Conservation (phyloP, 2,329 filamentous ascomycete species). For the Colletotrichum abscissum region DNA sequence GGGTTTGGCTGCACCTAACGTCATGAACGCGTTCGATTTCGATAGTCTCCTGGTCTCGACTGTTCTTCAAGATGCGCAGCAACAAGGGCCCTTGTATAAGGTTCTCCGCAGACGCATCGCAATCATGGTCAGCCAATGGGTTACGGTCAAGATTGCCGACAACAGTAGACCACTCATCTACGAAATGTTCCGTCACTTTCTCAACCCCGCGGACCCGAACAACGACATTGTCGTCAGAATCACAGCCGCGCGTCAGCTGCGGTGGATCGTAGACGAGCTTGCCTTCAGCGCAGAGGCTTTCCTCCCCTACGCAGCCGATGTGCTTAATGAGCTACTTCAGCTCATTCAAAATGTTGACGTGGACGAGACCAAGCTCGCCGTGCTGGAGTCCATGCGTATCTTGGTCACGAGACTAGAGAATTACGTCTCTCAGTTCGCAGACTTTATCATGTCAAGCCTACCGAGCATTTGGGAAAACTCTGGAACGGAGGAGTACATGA, state of each 20-base stretch:
- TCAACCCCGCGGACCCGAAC: conserved; percentile 78
- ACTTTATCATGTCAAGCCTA: conserved; percentile 83
- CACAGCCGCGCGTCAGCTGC: conserved; percentile 88
- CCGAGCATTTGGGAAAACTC: conserved; percentile 88
- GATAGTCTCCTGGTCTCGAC: conserved; percentile 81
- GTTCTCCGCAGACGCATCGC: conserved; percentile 88
- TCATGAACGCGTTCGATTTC: conserved; percentile 84
- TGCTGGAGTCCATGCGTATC: conserved; percentile 86
- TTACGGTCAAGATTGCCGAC: conserved; percentile 78
- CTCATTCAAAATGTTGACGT: conserved; percentile 84
- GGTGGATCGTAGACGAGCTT: conserved; percentile 84
- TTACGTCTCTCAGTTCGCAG: conserved; percentile 74
- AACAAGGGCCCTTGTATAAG: conserved; percentile 72
- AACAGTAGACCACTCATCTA: conserved; percentile 81
- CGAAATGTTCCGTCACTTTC: conserved; percentile 87
- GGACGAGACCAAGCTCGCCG: conserved; percentile 89
- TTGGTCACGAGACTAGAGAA: conserved; percentile 86
- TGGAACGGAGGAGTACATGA: conserved; percentile 83
- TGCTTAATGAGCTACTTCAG: conserved; percentile 78
- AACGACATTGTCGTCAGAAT: conserved; percentile 95
- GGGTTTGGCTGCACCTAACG: conserved; percentile 82
- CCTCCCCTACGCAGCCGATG: conserved; percentile 79
- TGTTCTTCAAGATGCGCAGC: conserved; percentile 82
- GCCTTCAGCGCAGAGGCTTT: conserved; percentile 82
- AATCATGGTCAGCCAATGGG: conserved; percentile 91